Base-by-base conservation (phyloP, 768 basidiomycete species). In the Pseudohyphozyma bogoriensis region DNA sequence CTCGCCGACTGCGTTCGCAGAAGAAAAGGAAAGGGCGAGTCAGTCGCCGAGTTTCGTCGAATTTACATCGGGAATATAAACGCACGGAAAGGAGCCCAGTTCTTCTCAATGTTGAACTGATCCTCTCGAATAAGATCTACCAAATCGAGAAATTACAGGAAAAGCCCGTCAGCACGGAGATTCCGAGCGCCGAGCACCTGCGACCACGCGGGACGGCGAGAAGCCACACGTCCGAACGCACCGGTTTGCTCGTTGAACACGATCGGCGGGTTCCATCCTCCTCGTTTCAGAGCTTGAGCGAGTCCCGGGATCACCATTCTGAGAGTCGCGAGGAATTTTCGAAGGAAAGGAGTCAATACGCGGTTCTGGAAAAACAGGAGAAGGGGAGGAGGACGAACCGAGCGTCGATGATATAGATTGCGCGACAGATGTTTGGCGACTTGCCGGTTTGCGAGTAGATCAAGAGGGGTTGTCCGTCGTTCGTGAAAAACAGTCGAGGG, bases 261-360 rank as follows among this genome's bases (percentile, higher is more conserved):
- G 31, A 63, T n/a, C 3, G 51, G 51, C 32, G 61, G 18, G 22
- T 54, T 55, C 51, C 52, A 63, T 4, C 61, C 61, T 2, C 49
- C 61, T 22, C 20, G 13, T 49, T 58, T 45, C 15, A 63, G 37
- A 28, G 61, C 52, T 46, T 63, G 33, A 20, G 40, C 51, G 13
- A 63, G 29, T 2, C 61, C 61, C 2, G 61, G 56, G 15, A 62
- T 53, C 42, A 62, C 60, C 16, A 62, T 29, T 26, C 59, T 59
- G 52, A 51, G 2, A 0, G 11, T 1, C n/a, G 33, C 22, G 50
- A 26, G 9, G 28, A 37, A 37, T 10, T 37, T 37, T 18, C 10
- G 11, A 26, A 3, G 35, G 12, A 37, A 18, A 50, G n/a, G n/a
- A n/a, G n/a, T 29, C 31, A 15, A 32, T 31, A 15, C 33, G 35